Conservation (phyloP, 2,329 filamentous ascomycete genomes). For the Xylariales sp. region DNA sequence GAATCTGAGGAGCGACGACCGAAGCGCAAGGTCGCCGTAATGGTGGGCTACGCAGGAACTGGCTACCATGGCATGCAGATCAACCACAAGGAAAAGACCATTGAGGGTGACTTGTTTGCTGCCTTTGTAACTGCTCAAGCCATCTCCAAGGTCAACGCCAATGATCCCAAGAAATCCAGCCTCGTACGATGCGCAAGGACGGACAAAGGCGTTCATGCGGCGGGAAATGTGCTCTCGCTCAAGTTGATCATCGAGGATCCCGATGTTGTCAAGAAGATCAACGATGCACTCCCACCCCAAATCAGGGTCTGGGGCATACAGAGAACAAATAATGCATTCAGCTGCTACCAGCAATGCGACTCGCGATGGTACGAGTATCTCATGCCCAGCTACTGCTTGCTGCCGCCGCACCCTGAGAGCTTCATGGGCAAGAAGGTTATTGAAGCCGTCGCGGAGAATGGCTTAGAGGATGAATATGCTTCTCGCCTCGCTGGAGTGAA, state of each 20-base stretch:
- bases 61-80: slow-evolving; percentile 98
- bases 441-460: slow-evolving; percentile 70
- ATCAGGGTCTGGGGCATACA: slow-evolving; percentile 95
- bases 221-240: slow-evolving; percentile 89
- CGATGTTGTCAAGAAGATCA: slow-evolving; percentile 87
- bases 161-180: slow-evolving; percentile 94
- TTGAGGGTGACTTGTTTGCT: slow-evolving; percentile 90
- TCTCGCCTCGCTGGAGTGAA: slow-evolving; percentile 71
- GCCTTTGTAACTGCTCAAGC: slow-evolving; percentile 89
- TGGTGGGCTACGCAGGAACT: slow-evolving; percentile 93
- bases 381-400: slow-evolving; percentile 85
- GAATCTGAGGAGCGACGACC: slow-evolving; percentile 80
- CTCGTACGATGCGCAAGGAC: slow-evolving; percentile 91
- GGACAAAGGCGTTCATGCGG: slow-evolving; percentile 95
- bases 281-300: slow-evolving; percentile 75
- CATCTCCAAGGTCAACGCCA: slow-evolving; percentile 93
- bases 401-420: slow-evolving; percentile 87
- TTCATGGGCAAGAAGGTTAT: slow-evolving; percentile 79
- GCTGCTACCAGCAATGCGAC: slow-evolving; percentile 91
- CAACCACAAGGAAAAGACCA: slow-evolving; percentile 77
- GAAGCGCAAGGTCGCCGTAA: slow-evolving; percentile 93
- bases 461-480: slow-evolving; percentile 64
- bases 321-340: slow-evolving; percentile 85
- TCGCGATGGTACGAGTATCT: slow-evolving; percentile 97
- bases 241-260: slow-evolving; percentile 94